These are phyloP conservation scores for Pseudocercospora crystallina DNA, from an alignment of 2,329 filamentous ascomycete species.

Conservation along the genomic window DNA sequence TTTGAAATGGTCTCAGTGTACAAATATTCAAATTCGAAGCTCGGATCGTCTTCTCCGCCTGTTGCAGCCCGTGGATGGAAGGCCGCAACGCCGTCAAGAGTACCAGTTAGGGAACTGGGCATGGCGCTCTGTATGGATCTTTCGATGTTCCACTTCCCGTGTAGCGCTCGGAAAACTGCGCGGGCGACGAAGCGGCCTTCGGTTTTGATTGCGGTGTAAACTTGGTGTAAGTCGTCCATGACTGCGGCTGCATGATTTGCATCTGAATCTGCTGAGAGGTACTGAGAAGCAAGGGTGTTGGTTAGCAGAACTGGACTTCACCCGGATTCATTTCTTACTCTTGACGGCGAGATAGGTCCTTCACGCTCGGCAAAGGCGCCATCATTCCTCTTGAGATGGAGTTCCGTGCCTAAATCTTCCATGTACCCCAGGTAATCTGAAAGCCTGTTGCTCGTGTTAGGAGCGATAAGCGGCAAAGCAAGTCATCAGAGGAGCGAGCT, in stretches of 20 bases:
- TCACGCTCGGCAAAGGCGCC: constrained; percentile 44
- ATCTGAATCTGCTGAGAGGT: constrained; percentile 30
- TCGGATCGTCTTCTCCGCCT: constrained; percentile 17
- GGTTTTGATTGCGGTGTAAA: constrained; percentile 26
- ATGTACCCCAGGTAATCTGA: constrained; percentile 76
- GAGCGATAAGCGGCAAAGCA: no score
- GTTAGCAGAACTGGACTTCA: no score
- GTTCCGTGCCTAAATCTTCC: constrained; percentile 64
- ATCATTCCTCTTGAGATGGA: constrained; percentile 52
- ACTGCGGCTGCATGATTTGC: constrained; percentile 45
- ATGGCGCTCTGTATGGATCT: constrained; percentile 30
- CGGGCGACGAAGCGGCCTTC: constrained; percentile 30
- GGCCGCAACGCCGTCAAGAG: constrained; percentile 28
- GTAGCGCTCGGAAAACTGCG: constrained; percentile 34
- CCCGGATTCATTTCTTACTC: constrained; percentile 13
- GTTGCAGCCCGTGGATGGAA: constrained; percentile 34
- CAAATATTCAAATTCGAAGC: constrained; percentile 34
- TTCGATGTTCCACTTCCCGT: constrained; percentile 33
- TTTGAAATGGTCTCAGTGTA: constrained; percentile 31
- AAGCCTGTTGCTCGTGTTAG: constrained; percentile 48
- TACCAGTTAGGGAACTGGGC: constrained; percentile 28
- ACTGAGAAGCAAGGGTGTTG: constrained; percentile 7
- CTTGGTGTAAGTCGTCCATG: constrained; percentile 46
- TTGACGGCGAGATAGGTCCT: constrained; percentile 47
- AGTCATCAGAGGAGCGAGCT: neutral